Base-by-base conservation (phyloP, 352 stramenopile genomes). In the Globisporangium radiosum region DNA sequence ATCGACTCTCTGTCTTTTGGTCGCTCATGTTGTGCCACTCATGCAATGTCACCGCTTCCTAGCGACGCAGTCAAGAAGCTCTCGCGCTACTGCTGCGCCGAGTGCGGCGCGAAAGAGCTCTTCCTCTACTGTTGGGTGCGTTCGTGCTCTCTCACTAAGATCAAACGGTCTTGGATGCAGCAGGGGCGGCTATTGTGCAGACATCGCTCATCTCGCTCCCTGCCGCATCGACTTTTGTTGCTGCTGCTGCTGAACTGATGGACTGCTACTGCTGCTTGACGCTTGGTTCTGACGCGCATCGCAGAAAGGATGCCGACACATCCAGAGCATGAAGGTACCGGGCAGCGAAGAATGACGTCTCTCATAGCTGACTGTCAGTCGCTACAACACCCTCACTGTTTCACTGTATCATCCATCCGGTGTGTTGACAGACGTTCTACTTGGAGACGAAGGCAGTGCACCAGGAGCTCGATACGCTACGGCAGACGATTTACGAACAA, bases 231-330 rank as follows among this genome's bases (percentile, higher is more conserved):
- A 14, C n/a, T 25, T 37, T 38, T 49, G 19, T 39, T 19, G 17
- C 17, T 19, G 17, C 17, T 19, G 17, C 17, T 19, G 17, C 17
- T 19, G 17, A 19, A 19, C 17, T 19, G 17, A 19, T 19, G 17
- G 17, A 19, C 17, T 19, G 17, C 17, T 19, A 19, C 17, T 19
- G 17, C 17, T 19, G 17, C 17, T 19, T 19, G 17, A 19, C 17
- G 17, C 17, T 19, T 19, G 17, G 17, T 19, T 19, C 17, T 19
- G 17, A 19, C 17, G 17, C 17, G 17, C 17, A 7, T 7, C 17
- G 39, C 48, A 88, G 78, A 90, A 88, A 86, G 74, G 76, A 80
- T 88, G 78, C 15, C 74, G 76, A 7, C 73, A 88, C 39, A 70
- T 90, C 43, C 76, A 90, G 47, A 81, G 77, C 44, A 72, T 90